Base-by-base conservation (phyloP, 805 yeast genomes). In the Yamadazyma tumulicola region DNA sequence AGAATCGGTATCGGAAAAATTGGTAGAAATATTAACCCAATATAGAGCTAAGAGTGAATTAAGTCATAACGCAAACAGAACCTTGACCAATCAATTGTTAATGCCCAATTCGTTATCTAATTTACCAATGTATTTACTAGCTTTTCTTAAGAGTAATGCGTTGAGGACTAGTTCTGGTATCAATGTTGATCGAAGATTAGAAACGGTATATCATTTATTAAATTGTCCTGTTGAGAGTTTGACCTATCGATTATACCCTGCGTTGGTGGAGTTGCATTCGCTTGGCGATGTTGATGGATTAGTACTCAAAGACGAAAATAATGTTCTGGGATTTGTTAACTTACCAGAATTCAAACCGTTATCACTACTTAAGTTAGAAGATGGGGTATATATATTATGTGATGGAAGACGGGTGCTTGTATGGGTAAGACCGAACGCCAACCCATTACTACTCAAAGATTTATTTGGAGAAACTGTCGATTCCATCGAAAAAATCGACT, bases 21-120 rank as follows among this genome's bases (percentile, higher is more conserved):
- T 67, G 28, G 72, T 67, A 15, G 69, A 64, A 55, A 54, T 70
- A 53, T 69, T 65, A 53, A 45, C 78, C 52, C 52, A 74, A 70
- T 48, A 72, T 76, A 41, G 70, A 19, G 73, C 77, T 0, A 69
- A 84, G 46, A 54, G 61, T 39, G 71, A 65, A 42, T 44, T 51
- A 17, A 55, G 56, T 6, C 75, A 67, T 57, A 37, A 65, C 53
- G 24, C 50, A 45, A 39, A 61, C 45, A 34, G 64, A 48, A 16
- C 58, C 33, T 31, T 64, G 46, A 50, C 69, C 43, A 74, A 78
- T 9, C 87, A 84, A 51, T 64, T 93, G 41, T 72, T 91, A 5
- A 67, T 91, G 55, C 97, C 98, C 0, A 85, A 83, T 29, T 76
- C 91, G 7, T 64, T 93, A 47, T 76, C 77, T 38, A 77, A 85